Evolutionary conservation across 2,329 filamentous ascomycete genomes (phyloP).

Genomic region (Ophiostoma novo-ulmi): DNA sequence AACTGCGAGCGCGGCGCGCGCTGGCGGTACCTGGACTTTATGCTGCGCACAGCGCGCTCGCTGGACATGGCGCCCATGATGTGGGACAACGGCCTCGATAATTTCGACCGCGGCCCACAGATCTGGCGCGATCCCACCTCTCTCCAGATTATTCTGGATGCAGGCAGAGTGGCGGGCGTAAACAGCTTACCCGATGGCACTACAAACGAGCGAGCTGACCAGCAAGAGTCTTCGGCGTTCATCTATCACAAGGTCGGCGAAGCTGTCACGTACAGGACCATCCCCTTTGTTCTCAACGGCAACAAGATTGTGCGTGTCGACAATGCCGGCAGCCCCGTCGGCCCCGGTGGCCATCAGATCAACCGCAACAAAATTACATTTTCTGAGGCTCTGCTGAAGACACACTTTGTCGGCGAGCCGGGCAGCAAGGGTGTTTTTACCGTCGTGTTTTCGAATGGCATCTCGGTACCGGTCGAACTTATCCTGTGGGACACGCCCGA

Average conservation of each 20-base stretch:
- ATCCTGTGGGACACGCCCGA: slow-evolving; percentile 49
- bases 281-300: slow-evolving; percentile 51
- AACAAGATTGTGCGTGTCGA: slow-evolving; percentile 45
- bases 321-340: slow-evolving; percentile 9
- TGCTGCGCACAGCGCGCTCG: slow-evolving; percentile 45
- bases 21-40: slow-evolving; percentile 54
- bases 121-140: slow-evolving; percentile 48
- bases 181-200: slow-evolving; percentile 51
- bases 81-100: slow-evolving; percentile 57
- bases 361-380: slow-evolving; percentile 44
- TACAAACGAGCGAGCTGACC: slow-evolving; percentile 41
- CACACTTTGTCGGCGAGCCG: slow-evolving; percentile 40
- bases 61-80: slow-evolving; percentile 49
- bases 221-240: slow-evolving; percentile 49
- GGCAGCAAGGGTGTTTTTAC: slow-evolving; percentile 49
- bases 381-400: slow-evolving; percentile 42
- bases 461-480: slow-evolving; percentile 43
- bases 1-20: slow-evolving; percentile 51
- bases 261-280: slow-evolving; percentile 38
- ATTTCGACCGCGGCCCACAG: slow-evolving; percentile 46
- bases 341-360: slow-evolving; percentile 43
- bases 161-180: slow-evolving; percentile 34
- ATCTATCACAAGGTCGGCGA: slow-evolving; percentile 50
- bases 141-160: slow-evolving; percentile 42
- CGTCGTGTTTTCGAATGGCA: slow-evolving; percentile 48